phyloP scores from a whole-genome alignment of 2,329 filamentous ascomycete genomes.

The Aplosporella prunicola region DNA sequence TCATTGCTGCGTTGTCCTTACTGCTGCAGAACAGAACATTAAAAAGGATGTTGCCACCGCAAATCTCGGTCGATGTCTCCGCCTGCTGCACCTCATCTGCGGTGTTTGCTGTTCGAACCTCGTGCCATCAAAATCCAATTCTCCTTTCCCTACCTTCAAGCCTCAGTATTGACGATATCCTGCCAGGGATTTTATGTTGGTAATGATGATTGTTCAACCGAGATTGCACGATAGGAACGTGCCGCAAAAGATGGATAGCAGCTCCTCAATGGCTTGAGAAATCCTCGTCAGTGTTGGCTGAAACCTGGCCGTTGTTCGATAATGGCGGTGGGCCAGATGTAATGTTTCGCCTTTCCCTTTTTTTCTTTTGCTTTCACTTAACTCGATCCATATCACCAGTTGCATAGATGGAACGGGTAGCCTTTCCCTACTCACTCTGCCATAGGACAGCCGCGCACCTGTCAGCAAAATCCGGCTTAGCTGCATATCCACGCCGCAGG shows the following conservation, averaged over 20 bases:
- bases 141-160: background rate
- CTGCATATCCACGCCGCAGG: slow-evolving; percentile 4
- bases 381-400: slow-evolving; percentile 5
- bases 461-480: slow-evolving; percentile 2
- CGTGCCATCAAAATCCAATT: background rate
- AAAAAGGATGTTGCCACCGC: slow-evolving; percentile 9
- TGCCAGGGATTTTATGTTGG: slow-evolving; percentile 1
- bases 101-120: slow-evolving; percentile 5
- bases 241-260: no score
- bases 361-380: background rate
- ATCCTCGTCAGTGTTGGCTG: background rate
- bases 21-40: slow-evolving; percentile 3
- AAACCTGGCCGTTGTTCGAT: background rate
- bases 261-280: slow-evolving; percentile 4
- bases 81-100: slow-evolving; percentile 1
- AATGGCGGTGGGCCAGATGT: slow-evolving; percentile 5
- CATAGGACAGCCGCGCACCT: slow-evolving; percentile 6
- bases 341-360: slow-evolving; percentile 1
- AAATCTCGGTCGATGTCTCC: no score
- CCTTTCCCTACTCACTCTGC: slow-evolving; percentile 1
- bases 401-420: slow-evolving; percentile 6
- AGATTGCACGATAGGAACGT: slow-evolving; percentile 1
- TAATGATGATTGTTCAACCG: slow-evolving; percentile 2
- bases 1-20: slow-evolving; percentile 9
- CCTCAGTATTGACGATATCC: slow-evolving; percentile 1